phyloP scores from a whole-genome alignment of 306 rosid species.

The Malus sieversii region DNA sequence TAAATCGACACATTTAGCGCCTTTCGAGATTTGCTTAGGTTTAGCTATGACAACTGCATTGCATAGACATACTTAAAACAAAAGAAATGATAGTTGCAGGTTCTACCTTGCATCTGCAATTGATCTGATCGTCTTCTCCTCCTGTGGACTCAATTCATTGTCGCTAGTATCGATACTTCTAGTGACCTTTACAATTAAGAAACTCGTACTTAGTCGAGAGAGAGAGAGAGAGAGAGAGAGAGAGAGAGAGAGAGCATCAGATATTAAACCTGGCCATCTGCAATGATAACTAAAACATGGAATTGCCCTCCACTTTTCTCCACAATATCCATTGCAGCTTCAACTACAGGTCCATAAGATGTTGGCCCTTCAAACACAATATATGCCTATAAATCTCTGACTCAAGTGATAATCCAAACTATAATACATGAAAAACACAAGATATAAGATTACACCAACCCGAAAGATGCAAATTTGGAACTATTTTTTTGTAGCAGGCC shows the following conservation, averaged over 20 bases:
- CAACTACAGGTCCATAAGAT: conserved; percentile 74
- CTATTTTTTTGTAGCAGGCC: conserved; percentile 61
- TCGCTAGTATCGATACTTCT: conserved; percentile 38
- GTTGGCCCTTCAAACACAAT: conserved; percentile 68
- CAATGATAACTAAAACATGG: conserved; percentile 78
- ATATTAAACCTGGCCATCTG: conserved; percentile 76
- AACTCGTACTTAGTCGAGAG: background rate
- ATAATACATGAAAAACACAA: background rate
- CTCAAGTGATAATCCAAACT: background rate
- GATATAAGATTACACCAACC: conserved; percentile 32
- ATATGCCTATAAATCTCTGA: conserved; percentile 14
- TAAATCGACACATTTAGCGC: background rate
- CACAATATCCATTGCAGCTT: conserved; percentile 82
- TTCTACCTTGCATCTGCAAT: conserved; percentile 73
- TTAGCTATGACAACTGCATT: background rate
- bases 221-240: background rate
- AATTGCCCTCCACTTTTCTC: conserved; percentile 79
- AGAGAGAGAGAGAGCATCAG: background rate
- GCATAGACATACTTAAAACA: background rate
- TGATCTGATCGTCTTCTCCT: conserved; percentile 63
- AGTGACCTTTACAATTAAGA: conserved; percentile 51
- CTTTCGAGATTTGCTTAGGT: background rate
- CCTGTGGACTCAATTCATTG: conserved; percentile 68
- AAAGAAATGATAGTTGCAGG: background rate
- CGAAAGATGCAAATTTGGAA: conserved; percentile 64